These are phyloP conservation scores for Ganoderma resinaceum DNA, from an alignment of 1,284 basidiomycete genomes.

Conservation along the genomic window DNA sequence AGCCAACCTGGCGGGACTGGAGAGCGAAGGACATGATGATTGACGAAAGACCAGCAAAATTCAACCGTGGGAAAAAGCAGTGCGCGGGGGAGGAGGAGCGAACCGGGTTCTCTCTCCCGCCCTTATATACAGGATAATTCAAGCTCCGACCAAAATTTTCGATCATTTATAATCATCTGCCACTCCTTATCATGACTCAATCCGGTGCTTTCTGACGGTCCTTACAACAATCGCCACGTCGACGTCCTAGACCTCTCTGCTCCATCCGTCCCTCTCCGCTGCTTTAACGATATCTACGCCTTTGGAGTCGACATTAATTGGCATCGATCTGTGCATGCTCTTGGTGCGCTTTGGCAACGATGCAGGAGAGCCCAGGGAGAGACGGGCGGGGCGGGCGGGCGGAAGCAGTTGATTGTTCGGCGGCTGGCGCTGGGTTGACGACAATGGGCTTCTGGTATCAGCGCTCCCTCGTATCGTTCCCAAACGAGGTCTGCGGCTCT, in stretches of 20 bases:
- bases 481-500: constrained; percentile 19
- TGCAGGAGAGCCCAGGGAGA: neutral
- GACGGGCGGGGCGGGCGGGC: constrained; percentile 6
- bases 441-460: constrained; percentile 31
- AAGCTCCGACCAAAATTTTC: constrained; percentile 40
- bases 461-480: constrained; percentile 14
- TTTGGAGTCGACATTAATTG: neutral
- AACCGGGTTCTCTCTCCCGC: constrained; percentile 19
- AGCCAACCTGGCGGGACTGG: constrained; percentile 76
- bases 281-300: neutral
- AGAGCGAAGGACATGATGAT: constrained; percentile 71
- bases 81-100: constrained; percentile 31
- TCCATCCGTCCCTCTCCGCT: neutral
- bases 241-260: constrained; percentile 2
- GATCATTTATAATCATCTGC: constrained; percentile 32
- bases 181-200: constrained; percentile 32
- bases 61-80: constrained; percentile 42
- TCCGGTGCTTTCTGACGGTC: constrained; percentile 25
- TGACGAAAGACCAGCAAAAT: constrained; percentile 21
- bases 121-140: constrained; percentile 43
- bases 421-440: constrained; percentile 21
- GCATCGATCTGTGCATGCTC: neutral
- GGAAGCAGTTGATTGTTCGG: constrained; percentile 21
- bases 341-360: neutral
- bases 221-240: constrained; percentile 21